Conservation (phyloP, 208 protist genomes). For the Leptomonas seymouri region DNA sequence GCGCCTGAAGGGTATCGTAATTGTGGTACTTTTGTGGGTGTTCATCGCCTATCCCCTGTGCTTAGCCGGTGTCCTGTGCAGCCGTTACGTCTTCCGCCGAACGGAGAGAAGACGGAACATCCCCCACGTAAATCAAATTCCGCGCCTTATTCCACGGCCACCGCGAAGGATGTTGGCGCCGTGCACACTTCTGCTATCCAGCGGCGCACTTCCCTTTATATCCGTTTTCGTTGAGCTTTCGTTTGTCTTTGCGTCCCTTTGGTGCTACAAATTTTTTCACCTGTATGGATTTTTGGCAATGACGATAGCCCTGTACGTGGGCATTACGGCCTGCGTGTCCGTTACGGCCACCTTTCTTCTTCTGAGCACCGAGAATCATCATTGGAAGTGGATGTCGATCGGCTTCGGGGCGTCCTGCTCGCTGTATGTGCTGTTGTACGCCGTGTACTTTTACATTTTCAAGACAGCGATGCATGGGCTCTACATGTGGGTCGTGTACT, state of each 20-base stretch:
- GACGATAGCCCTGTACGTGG: slow-evolving; percentile 89
- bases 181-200: slow-evolving; percentile 52
- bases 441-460: slow-evolving; percentile 44
- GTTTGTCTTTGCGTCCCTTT: slow-evolving; percentile 95
- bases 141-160: slow-evolving; percentile 89
- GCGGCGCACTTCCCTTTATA: slow-evolving; percentile 95
- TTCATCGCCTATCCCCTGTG: slow-evolving; percentile 87
- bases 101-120: slow-evolving; percentile 33
- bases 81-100: slow-evolving; percentile 58
- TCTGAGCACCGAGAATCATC: slow-evolving; percentile 93
- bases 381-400: slow-evolving; percentile 95
- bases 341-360: slow-evolving; percentile 93
- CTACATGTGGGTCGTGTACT: slow-evolving; percentile 32
- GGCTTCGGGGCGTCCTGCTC: slow-evolving; percentile 73
- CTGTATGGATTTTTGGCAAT: slow-evolving; percentile 96
- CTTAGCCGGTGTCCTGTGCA: slow-evolving; percentile 87
- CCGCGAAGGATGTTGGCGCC: slow-evolving; percentile 46
- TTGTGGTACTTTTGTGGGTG: slow-evolving; percentile 76
- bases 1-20: slow-evolving; percentile 55
- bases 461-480: slow-evolving; percentile 8
- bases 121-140: slow-evolving; percentile 93
- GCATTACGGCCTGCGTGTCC: slow-evolving; percentile 89
- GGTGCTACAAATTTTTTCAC: slow-evolving; percentile 98
- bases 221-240: slow-evolving; percentile 97
- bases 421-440: slow-evolving; percentile 91